phyloP scores from a whole-genome alignment of 345 rosid genomes.

The Anastatica hierochuntica region DNA sequence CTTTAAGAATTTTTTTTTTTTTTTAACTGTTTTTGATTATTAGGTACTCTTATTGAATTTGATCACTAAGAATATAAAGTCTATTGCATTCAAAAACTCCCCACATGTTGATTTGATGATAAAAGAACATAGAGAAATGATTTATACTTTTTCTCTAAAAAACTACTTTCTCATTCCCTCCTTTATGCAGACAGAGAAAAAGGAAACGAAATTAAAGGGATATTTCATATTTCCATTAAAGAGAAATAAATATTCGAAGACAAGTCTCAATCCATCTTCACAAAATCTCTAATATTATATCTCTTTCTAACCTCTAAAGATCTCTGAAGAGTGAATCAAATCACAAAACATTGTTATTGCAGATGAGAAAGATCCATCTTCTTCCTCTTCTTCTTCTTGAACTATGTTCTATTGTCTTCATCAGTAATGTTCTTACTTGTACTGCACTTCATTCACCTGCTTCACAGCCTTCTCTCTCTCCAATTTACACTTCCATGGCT shows the following conservation, averaged over 20 bases:
- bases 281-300: background rate
- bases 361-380: conserved; percentile 18
- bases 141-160: conserved; percentile 13
- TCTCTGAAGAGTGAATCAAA: conserved; percentile 11
- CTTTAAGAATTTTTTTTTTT: no score
- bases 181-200: conserved; percentile 26
- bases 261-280: background rate
- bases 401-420: no score
- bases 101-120: conserved; percentile 23
- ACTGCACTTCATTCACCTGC: conserved; percentile 21
- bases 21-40: no score
- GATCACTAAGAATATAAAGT: no score
- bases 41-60: no score
- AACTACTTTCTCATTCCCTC: conserved; percentile 23
- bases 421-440: conserved; percentile 3
- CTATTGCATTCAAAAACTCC: background rate
- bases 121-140: conserved; percentile 18
- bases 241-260: conserved; percentile 1
- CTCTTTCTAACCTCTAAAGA: background rate
- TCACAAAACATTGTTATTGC: no score
- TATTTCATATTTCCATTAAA: conserved; percentile 4
- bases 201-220: conserved; percentile 12
- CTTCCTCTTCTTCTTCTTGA: conserved; percentile 4
- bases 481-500: conserved; percentile 46
- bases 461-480: conserved; percentile 30